Conservation (phyloP, 306 rosid genomes). For the Rosa lucieae region DNA sequence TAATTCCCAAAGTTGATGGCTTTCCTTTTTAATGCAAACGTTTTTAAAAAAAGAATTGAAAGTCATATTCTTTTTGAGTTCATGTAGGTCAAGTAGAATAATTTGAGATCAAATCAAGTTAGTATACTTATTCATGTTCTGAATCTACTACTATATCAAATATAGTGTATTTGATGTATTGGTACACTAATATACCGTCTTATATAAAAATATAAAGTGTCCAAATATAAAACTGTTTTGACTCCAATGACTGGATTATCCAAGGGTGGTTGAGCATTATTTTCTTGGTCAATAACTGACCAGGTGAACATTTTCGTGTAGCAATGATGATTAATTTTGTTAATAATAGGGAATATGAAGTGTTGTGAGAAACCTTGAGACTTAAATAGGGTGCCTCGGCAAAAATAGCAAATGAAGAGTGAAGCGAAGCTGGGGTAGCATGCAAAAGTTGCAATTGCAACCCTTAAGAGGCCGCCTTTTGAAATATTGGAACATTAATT, state of each 20-base stretch:
- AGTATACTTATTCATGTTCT: too few relatives aligned
- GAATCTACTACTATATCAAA: too few relatives aligned
- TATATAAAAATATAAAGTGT: neutral
- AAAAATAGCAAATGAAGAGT: neutral
- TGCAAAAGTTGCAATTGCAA: neutral
- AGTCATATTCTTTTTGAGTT: neutral
- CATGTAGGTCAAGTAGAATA: too few relatives aligned
- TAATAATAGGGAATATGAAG: neutral
- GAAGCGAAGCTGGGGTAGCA: neutral
- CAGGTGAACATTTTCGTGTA: too few relatives aligned
- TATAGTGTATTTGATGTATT: too few relatives aligned
- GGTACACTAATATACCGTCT: too few relatives aligned
- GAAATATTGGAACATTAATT: neutral
- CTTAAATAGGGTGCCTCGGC: neutral
- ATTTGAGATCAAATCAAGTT: too few relatives aligned
- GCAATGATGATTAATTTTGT: neutral
- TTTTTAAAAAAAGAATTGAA: neutral
- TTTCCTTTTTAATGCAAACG: neutral
- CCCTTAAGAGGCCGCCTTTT: neutral
- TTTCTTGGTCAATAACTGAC: too few relatives aligned
- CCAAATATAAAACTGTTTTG: neutral
- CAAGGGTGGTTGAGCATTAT: too few relatives aligned
- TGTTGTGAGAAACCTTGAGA: neutral
- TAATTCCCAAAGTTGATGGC: neutral
- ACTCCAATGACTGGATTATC: too few relatives aligned